Evolutionary conservation across 2,329 filamentous ascomycete species (phyloP).

Genomic region (Zasmidium citrigriseum): DNA sequence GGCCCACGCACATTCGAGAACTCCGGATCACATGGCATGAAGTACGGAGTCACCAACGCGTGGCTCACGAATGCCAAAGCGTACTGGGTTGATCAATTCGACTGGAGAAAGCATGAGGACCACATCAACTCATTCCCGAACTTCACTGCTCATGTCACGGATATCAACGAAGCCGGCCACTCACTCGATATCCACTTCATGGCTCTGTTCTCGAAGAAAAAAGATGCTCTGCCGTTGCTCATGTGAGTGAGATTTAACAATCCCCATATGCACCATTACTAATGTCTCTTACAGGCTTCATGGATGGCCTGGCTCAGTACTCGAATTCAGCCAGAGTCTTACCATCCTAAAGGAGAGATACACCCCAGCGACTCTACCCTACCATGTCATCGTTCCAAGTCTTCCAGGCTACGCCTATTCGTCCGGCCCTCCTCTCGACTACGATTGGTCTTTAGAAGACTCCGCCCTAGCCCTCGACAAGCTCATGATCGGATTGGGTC

Average conservation of each 20-base stretch:
- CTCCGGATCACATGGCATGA: constrained; percentile 39
- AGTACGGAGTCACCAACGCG: constrained; percentile 44
- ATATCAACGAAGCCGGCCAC: constrained; percentile 29
- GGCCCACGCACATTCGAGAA: constrained; percentile 54
- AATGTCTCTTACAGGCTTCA: constrained; percentile 20
- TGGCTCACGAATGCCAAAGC: constrained; percentile 47
- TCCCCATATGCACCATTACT: not conserved
- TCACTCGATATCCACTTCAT: constrained; percentile 54
- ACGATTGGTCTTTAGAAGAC: constrained; percentile 42
- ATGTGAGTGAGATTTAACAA: constrained; percentile 29
- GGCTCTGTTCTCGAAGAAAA: constrained; percentile 49
- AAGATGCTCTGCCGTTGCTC: constrained; percentile 53
- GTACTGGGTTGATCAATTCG: constrained; percentile 47
- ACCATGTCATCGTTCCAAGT: constrained; percentile 57
- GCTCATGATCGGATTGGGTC: constrained; percentile 46
- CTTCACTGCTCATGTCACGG: constrained; percentile 47
- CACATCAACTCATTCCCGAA: constrained; percentile 54
- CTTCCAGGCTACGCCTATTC: constrained; percentile 56
- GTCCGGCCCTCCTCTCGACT: constrained; percentile 46
- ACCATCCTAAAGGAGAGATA: not conserved
- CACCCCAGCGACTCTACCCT: constrained; percentile 43
- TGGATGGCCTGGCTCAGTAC: constrained; percentile 23
- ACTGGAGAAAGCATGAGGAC: constrained; percentile 50
- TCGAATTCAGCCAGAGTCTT: not conserved
- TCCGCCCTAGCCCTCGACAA: constrained; percentile 48